phyloP scores from a whole-genome alignment of 495 filamentous ascomycete genomes.

The Penicillium turbatum region DNA sequence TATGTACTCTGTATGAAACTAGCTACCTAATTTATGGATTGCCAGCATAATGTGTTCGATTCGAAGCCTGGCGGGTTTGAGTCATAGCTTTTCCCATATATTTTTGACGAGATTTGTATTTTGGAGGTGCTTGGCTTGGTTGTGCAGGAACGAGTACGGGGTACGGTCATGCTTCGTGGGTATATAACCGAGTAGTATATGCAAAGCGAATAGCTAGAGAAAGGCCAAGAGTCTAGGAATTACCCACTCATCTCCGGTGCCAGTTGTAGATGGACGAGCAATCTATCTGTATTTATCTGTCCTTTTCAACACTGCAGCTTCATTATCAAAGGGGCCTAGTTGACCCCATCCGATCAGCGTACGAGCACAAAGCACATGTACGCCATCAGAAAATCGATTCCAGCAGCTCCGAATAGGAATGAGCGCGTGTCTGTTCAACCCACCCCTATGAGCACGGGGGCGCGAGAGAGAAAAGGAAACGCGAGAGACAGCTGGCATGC shows the following conservation, averaged over 20 bases:
- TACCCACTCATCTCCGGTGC: not conserved
- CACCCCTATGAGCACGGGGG: not conserved
- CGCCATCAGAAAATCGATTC: not conserved
- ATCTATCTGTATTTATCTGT: not conserved
- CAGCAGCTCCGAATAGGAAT: not conserved
- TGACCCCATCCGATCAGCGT: conserved; percentile 13
- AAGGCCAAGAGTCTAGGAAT: not conserved
- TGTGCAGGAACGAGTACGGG: not conserved
- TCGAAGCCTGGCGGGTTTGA: not conserved
- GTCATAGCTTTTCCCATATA: not conserved
- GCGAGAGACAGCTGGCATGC: too few species aligned
- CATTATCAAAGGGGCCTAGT: not conserved
- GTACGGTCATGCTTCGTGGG: not conserved
- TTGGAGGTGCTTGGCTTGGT: not conserved
- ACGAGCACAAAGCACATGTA: not conserved
- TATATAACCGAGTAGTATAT: not conserved
- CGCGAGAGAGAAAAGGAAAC: not conserved
- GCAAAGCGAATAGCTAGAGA: not conserved
- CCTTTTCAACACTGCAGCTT: not conserved
- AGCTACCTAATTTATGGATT: not conserved
- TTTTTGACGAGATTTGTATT: not conserved
- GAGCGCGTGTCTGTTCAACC: not conserved
- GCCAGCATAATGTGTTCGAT: not conserved
- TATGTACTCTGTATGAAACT: not conserved
- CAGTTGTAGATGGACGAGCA: not conserved